Evolutionary conservation across 2,329 filamentous ascomycete genomes (phyloP), one percentile per base, ranked within the genome.

Genomic region (Scopulariopsis brevicaulis): DNA sequence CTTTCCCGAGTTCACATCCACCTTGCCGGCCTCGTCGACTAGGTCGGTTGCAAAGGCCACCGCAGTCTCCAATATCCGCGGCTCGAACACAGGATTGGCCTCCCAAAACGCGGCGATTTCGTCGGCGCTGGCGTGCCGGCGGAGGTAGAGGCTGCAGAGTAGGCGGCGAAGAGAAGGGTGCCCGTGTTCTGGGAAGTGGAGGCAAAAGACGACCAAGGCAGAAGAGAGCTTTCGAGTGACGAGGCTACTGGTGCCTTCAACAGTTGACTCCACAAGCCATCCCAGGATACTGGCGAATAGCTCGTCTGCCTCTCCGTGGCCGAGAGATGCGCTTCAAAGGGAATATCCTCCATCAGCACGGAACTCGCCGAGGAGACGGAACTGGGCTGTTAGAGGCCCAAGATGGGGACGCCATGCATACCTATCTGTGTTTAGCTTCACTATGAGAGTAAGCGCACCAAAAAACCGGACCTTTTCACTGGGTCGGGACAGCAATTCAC

Each of bases 371-470:
- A 35, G n/a, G 11, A 20, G n/a, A 25, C 15, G 20, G 46, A 48
- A 32, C 24, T 15, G 10, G 53, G 25, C 18, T 32, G 1, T 15
- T 12, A 28, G 55, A 65, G 60, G 54, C 59, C 40, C 22, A 22
- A 20, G 15, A 24, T 8, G 28, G 14, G 28, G 28, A 32, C 28
- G 18, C 3, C 48, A n/a, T 55, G 60, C 76, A 62, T 74, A 88
- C 87, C 85, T 90, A 67, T 94, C 90, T n/a, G 86, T 87, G 68
- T 97, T 96, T 59, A 97, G 82, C 73, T 97, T 99, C 65, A 97
- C 84, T 55, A 90, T 95, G 63, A 96, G 87, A 0, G 93, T 97
- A 60, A 96, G 78, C 34, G 92, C 93, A 15, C 90, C 94, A 68
- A 96, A 96, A 72, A 97, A 97, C 62, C 88, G 87, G 63, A 94